Evolutionary conservation across 2,329 filamentous ascomycete genomes (phyloP).

Genomic region (Coniochaeta hoffmannii): DNA sequence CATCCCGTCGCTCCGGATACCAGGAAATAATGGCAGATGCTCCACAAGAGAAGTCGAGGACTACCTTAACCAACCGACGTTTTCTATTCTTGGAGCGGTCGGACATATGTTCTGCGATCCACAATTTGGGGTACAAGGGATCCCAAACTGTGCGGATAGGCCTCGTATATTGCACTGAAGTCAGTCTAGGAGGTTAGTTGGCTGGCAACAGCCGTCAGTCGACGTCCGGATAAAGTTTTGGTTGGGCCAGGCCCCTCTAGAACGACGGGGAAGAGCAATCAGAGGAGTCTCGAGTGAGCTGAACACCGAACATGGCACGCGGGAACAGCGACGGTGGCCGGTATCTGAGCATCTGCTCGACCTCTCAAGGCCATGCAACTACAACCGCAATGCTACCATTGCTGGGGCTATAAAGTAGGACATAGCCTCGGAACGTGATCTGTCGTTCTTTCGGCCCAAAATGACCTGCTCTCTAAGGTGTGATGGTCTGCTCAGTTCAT

Average conservation of each 20-base stretch:
- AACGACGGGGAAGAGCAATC: not conserved
- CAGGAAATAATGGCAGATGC: not conserved
- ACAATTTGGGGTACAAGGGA: not conserved
- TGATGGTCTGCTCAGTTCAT: slow-evolving; percentile 9
- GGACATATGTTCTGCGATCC: not conserved
- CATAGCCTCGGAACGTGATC: not conserved
- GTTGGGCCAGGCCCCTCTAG: not conserved
- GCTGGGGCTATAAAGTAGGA: not conserved
- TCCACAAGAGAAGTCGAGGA: not conserved
- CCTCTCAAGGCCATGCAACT: not conserved
- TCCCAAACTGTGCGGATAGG: not conserved
- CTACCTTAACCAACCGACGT: not conserved
- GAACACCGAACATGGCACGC: not conserved
- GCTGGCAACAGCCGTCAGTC: not conserved
- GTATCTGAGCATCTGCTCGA: not conserved
- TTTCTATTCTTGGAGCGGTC: slow-evolving; percentile 5
- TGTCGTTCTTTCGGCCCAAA: not conserved
- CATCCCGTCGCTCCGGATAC: slow-evolving; percentile 1
- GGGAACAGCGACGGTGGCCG: not conserved
- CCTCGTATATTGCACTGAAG: not conserved
- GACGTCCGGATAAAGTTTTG: slow-evolving; percentile 2
- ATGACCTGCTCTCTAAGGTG: not conserved
- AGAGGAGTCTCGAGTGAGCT: not conserved
- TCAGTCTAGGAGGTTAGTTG: not conserved
- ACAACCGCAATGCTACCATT: not conserved